Evolutionary conservation across 495 filamentous ascomycete species (phyloP).

Genomic region (Podospora bellae-mahoneyi): DNA sequence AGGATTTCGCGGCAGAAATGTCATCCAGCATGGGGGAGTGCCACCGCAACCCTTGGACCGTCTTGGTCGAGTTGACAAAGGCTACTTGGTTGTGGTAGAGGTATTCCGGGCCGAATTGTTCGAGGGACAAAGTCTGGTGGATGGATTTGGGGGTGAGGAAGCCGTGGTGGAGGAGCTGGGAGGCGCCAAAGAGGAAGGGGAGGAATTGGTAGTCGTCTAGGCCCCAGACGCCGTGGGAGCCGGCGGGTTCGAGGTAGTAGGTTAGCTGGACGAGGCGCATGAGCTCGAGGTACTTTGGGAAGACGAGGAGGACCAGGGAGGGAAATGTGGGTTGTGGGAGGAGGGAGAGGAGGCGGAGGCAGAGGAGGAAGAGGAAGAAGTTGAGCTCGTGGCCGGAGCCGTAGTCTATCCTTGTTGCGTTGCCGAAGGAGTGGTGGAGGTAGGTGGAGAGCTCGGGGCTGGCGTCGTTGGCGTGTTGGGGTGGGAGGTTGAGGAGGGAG

Average conservation of each 20-base stretch:
- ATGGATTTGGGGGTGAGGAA: constrained; percentile 85
- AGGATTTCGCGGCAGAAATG: constrained; percentile 86
- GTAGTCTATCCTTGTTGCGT: constrained; percentile 87
- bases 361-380: constrained; percentile 91
- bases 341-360: constrained; percentile 74
- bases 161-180: constrained; percentile 81
- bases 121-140: constrained; percentile 78
- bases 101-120: constrained; percentile 78
- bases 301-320: constrained; percentile 69
- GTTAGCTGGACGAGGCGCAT: constrained; percentile 79
- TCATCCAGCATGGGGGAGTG: constrained; percentile 98
- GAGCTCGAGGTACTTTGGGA: constrained; percentile 73
- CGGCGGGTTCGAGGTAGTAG: constrained; percentile 94
- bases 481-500: constrained; percentile 50
- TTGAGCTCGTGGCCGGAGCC: constrained; percentile 96
- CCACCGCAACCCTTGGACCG: constrained; percentile 91
- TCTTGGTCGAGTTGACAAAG: constrained; percentile 95
- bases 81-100: constrained; percentile 88
- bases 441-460: constrained; percentile 74
- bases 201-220: constrained; percentile 98
- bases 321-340: constrained; percentile 64
- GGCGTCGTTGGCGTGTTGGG: constrained; percentile 40
- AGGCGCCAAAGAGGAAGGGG: constrained; percentile 90
- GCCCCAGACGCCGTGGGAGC: constrained; percentile 95
- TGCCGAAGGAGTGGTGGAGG: constrained; percentile 78